phyloP scores from a whole-genome alignment of 176 grass and related monocot species.

The Cocos nucifera region DNA sequence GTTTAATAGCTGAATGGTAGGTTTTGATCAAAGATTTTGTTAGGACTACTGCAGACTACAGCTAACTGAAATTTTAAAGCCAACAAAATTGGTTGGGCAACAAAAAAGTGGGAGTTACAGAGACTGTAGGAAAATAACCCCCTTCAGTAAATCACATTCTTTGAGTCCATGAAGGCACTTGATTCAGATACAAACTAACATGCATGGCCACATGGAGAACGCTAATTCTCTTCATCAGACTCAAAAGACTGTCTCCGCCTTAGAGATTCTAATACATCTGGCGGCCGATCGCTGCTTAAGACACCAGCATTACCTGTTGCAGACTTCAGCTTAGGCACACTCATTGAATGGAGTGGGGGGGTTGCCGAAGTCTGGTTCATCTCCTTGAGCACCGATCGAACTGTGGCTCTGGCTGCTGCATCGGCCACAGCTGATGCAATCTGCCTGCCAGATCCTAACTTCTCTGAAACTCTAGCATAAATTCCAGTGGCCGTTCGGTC shows the following conservation, averaged over 20 bases:
- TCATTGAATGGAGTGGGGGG: constrained; percentile 47
- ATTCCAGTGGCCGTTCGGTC: background rate
- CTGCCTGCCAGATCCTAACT: constrained; percentile 8
- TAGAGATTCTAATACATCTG: constrained; percentile 43
- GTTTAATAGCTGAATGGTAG: too few relatives aligned
- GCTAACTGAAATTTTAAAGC: too few relatives aligned
- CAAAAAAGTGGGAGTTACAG: too few relatives aligned
- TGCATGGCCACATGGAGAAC: too few relatives aligned
- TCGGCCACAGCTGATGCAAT: constrained; percentile 7
- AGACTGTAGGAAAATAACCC: too few relatives aligned
- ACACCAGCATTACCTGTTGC: background rate
- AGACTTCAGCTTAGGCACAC: constrained; percentile 64
- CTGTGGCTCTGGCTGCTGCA: constrained; percentile 33
- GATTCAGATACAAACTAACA: too few relatives aligned
- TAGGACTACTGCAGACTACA: too few relatives aligned
- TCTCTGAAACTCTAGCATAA: background rate
- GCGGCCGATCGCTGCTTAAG: background rate
- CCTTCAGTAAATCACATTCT: too few relatives aligned
- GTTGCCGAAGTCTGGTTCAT: constrained; percentile 46
- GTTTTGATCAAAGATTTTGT: too few relatives aligned
- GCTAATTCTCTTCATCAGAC: constrained; percentile 60
- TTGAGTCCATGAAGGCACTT: too few relatives aligned
- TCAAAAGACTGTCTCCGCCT: constrained; percentile 53
- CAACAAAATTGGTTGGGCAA: too few relatives aligned
- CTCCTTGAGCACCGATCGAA: constrained; percentile 61